phyloP scores from a whole-genome alignment of 805 yeast species.

The Ogataea wickerhamii region DNA sequence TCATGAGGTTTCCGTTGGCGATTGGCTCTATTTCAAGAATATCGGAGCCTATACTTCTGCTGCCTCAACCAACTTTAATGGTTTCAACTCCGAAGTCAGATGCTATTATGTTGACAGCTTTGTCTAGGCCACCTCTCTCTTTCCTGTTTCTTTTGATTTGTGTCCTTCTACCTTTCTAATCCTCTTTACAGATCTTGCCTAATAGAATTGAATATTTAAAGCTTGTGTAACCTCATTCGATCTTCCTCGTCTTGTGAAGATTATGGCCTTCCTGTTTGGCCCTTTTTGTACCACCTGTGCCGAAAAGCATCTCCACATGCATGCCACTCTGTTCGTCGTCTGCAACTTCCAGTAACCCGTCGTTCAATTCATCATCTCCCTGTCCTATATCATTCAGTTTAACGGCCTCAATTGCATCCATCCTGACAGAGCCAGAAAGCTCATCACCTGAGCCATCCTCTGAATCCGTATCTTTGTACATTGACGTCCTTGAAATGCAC shows the following conservation, averaged over 20 bases:
- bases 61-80: conserved; percentile 92
- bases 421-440: conserved; percentile 1
- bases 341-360: conserved; percentile 13
- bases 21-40: conserved; percentile 83
- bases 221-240: background rate
- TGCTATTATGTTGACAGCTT: conserved; percentile 56
- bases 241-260: conserved; percentile 7
- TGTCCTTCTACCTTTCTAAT: background rate
- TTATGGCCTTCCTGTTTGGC: conserved; percentile 14
- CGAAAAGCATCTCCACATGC: conserved; percentile 27
- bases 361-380: conserved; percentile 27
- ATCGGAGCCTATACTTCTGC: conserved; percentile 91
- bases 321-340: conserved; percentile 23
- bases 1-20: conserved; percentile 71
- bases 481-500: conserved; percentile 19
- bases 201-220: conserved; percentile 3
- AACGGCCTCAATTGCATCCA: conserved; percentile 8
- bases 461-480: conserved; percentile 14
- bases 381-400: conserved; percentile 25
- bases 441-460: conserved; percentile 11
- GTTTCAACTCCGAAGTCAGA: conserved; percentile 62
- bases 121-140: conserved; percentile 2
- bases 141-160: background rate
- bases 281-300: conserved; percentile 21
- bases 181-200: background rate